Evolutionary conservation across 1,139 yeast species (phyloP), one percentile per base, ranked within the genome.

Genomic region (Yamadazyma epiphylla): DNA sequence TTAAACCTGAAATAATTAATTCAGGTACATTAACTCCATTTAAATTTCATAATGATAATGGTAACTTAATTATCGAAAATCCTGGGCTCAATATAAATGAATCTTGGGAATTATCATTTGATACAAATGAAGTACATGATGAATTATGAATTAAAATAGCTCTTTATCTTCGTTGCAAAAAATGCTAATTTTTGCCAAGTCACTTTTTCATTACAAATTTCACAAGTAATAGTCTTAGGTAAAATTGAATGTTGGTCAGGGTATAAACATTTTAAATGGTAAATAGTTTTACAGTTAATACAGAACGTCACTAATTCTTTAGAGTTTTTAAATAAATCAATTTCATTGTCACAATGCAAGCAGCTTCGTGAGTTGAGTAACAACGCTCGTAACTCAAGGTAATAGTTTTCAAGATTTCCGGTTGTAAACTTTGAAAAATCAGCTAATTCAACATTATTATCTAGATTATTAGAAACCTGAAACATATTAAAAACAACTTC

Each of bases 71-170:
- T 3, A 64, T 84, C 15, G 65, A 77, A 37, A 74, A 77, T 41
- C 88, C 94, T 7, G 11, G 15, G 52, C 10, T 60, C 83, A 28
- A 40, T 49, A 8, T 82, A 27, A 68, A 68, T 33, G 37, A 57
- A n/a, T 58, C 60, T 23, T 84, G 87, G 86, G 48, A 41, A 10
- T 53, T 77, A 25, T 32, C 36, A 13, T 33, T 48, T n/a, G 26
- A 26, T n/a, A 5, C 27, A 8, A 38, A 27, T 5, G 15, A 37
- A 10, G 43, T 35, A n/a, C 63, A 57, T 39, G 64, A 59, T 40
- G 65, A 60, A 33, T n/a, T n/a, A n/a, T n/a, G n/a, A n/a, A n/a
- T n/a, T n/a, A n/a, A n/a, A n/a, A n/a, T n/a, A n/a, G n/a, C n/a
- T n/a, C n/a, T n/a, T n/a, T n/a, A n/a, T n/a, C n/a, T n/a, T n/a